A percentile compares a stretch with the other conserved stretches of the same genome.
Conservation (phyloP, 192 early-diverging fungal genomes). For the Entomortierella beljakovae region DNA sequence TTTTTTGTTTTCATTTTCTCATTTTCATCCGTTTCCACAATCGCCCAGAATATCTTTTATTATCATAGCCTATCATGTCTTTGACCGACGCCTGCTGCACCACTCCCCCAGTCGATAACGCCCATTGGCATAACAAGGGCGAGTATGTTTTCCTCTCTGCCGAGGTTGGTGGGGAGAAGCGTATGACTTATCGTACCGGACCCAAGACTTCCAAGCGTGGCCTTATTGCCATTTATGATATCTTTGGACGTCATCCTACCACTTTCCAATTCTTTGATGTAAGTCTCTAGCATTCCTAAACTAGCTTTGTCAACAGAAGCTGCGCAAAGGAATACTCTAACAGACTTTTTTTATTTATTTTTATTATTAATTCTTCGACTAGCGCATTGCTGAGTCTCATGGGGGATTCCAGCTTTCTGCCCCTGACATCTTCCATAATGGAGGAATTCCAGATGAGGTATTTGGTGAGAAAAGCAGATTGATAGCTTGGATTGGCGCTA, state of each 20-base stretch:
- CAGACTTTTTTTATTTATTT: background rate
- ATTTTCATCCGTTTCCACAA: background rate
- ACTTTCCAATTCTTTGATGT: conserved; percentile 76
- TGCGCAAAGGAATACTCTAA: background rate
- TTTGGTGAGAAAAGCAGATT: conserved; percentile 31
- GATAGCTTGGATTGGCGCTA: conserved; percentile 49
- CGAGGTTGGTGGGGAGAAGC: conserved; percentile 34
- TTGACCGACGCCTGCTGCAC: conserved; percentile 40
- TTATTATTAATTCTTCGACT: background rate
- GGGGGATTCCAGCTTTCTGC: conserved; percentile 71
- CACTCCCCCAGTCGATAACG: conserved; percentile 33
- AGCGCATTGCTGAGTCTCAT: conserved; percentile 52
- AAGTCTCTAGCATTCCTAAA: too few species aligned
- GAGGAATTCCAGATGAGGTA: conserved; percentile 50
- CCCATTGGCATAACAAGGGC: conserved; percentile 45
- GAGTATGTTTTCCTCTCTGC: conserved; percentile 6
- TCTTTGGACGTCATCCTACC: conserved; percentile 72
- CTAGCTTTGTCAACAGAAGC: background rate
- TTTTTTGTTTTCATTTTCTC: conserved; percentile 1
- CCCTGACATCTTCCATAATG: conserved; percentile 73
- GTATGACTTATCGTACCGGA: conserved; percentile 36
- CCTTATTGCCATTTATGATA: conserved; percentile 76
- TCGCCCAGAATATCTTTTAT: background rate
- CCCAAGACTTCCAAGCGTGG: conserved; percentile 66
- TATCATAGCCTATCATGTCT: conserved; percentile 18